Evolutionary conservation across 1,139 yeast genomes (phyloP).

Genomic region (Suhomyces coccinellae): DNA sequence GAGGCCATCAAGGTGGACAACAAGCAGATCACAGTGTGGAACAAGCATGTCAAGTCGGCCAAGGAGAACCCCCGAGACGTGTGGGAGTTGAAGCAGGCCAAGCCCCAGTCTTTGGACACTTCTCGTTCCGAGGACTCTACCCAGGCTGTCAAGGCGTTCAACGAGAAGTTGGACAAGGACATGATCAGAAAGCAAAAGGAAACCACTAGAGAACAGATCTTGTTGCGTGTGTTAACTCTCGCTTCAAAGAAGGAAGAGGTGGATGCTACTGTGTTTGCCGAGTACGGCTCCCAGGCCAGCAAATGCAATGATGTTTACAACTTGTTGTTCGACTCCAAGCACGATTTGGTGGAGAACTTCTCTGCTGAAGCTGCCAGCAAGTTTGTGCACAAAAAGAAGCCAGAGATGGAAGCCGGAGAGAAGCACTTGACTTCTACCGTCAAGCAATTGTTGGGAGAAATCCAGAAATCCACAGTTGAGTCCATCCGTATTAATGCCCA

Average conservation of each 20-base stretch:
- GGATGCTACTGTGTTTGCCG: conserved; percentile 25
- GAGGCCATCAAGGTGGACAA: conserved; percentile 69
- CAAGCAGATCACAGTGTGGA: conserved; percentile 73
- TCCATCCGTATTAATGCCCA: conserved; percentile 43
- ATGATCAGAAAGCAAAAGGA: conserved; percentile 43
- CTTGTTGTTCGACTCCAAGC: conserved; percentile 29
- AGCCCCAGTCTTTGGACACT: conserved; percentile 43
- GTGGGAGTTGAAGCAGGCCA: conserved; percentile 54
- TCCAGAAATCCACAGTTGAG: conserved; percentile 53
- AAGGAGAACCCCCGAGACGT: conserved; percentile 56
- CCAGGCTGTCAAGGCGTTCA: conserved; percentile 25
- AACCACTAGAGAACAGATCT: conserved; percentile 47
- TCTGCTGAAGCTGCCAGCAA: conserved; percentile 20
- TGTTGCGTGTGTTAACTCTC: conserved; percentile 38
- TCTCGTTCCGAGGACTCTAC: conserved; percentile 12
- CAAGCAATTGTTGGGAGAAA: conserved; percentile 55
- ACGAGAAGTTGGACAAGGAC: conserved; percentile 27
- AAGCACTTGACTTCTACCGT: conserved; percentile 46
- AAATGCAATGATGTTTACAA: conserved; percentile 37
- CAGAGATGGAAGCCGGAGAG: conserved; percentile 38
- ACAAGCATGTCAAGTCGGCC: conserved; percentile 62
- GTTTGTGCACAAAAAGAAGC: conserved; percentile 37
- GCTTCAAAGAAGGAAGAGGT: conserved; percentile 26
- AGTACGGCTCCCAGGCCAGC: conserved; percentile 24
- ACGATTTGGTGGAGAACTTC: conserved; percentile 25